Evolutionary conservation across 2,329 filamentous ascomycete species (phyloP).

Genomic region (Aspergillus terreus): DNA sequence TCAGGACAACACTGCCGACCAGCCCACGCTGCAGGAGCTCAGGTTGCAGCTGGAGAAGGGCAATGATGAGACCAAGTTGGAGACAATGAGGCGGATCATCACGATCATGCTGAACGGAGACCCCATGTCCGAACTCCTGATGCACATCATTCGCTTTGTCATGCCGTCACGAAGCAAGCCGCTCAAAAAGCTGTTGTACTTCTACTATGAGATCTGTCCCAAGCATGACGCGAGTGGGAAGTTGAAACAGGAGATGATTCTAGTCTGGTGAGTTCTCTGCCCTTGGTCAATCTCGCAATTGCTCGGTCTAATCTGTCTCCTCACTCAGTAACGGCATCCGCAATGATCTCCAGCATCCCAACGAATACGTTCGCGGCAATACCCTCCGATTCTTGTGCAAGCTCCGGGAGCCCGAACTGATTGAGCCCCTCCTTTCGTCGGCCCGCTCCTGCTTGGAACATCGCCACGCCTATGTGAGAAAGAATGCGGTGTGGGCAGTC

Average conservation of each 20-base stretch:
- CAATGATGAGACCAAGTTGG: slow-evolving; percentile 85
- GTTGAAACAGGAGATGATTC: slow-evolving; percentile 98
- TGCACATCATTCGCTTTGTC: slow-evolving; percentile 99
- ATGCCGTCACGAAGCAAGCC: slow-evolving; percentile 98
- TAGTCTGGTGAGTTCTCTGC: slow-evolving; percentile 73
- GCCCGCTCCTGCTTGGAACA: slow-evolving; percentile 91
- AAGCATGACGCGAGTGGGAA: slow-evolving; percentile 91
- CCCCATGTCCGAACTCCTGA: slow-evolving; percentile 88
- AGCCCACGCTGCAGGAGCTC: slow-evolving; percentile 85
- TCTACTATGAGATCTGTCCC: slow-evolving; percentile 98
- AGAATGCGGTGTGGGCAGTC: slow-evolving; percentile 95
- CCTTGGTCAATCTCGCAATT: slow-evolving; percentile 3
- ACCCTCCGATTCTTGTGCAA: slow-evolving; percentile 98
- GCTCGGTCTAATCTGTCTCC: slow-evolving; percentile 13
- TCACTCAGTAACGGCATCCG: slow-evolving; percentile 82
- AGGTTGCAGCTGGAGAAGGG: slow-evolving; percentile 92
- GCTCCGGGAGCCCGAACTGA: slow-evolving; percentile 88
- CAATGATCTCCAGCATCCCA: slow-evolving; percentile 93
- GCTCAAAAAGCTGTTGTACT: slow-evolving; percentile 96
- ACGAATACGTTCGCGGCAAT: slow-evolving; percentile 97
- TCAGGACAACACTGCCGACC: slow-evolving; percentile 93
- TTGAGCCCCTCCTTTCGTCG: slow-evolving; percentile 91
- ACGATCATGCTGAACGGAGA: slow-evolving; percentile 98
- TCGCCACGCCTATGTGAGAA: slow-evolving; percentile 94
- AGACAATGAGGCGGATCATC: slow-evolving; percentile 94